Evolutionary conservation across 2,329 filamentous ascomycete species (phyloP), one percentile per base, ranked within the genome.

Genomic region (Akanthomyces lecanii): DNA sequence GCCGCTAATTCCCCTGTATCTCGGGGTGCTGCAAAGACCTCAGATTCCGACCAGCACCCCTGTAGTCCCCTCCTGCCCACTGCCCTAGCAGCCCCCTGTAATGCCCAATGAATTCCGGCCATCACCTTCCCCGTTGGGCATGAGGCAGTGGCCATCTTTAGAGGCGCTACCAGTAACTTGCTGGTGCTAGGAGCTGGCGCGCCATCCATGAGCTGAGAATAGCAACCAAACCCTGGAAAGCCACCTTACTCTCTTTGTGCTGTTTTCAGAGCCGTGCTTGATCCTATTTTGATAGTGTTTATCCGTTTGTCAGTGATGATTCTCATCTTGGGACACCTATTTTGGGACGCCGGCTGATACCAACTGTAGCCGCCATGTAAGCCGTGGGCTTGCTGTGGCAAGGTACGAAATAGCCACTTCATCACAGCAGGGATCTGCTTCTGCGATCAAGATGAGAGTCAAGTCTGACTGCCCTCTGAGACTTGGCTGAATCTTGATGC

Each of bases 71-170:
- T 16, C 47, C 23, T 23, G 25, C 25, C 12, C 21, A 21, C 21
- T 21, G 21, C 21, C 21, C 21, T 1, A 21, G 21, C 21, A 21
- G 21, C 21, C 3, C 50, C 50, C 50, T 36, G 16, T 21, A 44
- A 30, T 8, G 33, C 18, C 25, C 28, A 16, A 23, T 8, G n/a
- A 36, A 53, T n/a, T 53, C 51, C 16, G 33, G 33, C 14, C 25
- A 40, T 11, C 30, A 59, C 56, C 56, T 58, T 58, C 55, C 55
- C 5, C 4, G 56, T 59, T 48, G 21, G 56, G 56, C 56, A n/a
- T 59, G 23, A 40, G 47, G 12, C 23, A 36, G 10, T 36, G 10
- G 28, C 28, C 28, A 30, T 30, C 23, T 21, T 21, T n/a, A 45
- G 18, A 40, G 30, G n/a, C 36, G 11, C n/a, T n/a, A 33, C 8